These are phyloP conservation scores for Bipolaris oryzae DNA, from an alignment of 2,329 filamentous ascomycete species.

Conservation along the genomic window DNA sequence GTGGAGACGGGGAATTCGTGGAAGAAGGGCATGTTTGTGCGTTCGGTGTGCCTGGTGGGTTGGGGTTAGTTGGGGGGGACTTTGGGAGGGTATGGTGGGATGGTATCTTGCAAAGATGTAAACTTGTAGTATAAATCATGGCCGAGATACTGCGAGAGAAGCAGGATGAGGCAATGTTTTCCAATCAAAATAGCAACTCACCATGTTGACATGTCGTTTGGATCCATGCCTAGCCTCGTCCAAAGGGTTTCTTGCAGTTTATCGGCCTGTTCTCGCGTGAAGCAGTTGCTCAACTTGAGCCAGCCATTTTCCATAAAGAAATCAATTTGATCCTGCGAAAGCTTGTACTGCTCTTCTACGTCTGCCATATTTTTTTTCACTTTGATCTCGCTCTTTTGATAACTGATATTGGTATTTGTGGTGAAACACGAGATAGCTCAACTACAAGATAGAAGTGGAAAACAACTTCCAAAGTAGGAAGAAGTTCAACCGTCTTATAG, in stretches of 20 bases:
- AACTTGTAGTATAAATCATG: neutral
- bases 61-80: neutral
- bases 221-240: constrained; percentile 69
- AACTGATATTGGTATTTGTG: no score
- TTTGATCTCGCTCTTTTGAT: no score
- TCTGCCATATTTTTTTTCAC: constrained; percentile 8
- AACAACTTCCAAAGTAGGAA: neutral
- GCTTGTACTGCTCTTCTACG: constrained; percentile 34
- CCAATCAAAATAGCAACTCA: constrained; percentile 5
- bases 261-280: constrained; percentile 55
- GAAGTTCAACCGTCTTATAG: constrained; percentile 6
- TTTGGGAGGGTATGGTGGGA: neutral
- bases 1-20: constrained; percentile 58
- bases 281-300: constrained; percentile 60
- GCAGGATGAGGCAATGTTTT: neutral
- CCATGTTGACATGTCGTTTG: constrained; percentile 70
- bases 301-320: constrained; percentile 64
- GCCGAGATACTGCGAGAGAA: no score
- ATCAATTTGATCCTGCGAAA: constrained; percentile 56
- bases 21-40: constrained; percentile 69
- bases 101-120: neutral
- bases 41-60: constrained; percentile 52
- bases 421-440: no score
- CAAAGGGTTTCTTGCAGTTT: constrained; percentile 61
- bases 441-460: neutral